Evolutionary conservation across 2,329 filamentous ascomycete genomes (phyloP).

Genomic region (Colletotrichum chrysophilum): DNA sequence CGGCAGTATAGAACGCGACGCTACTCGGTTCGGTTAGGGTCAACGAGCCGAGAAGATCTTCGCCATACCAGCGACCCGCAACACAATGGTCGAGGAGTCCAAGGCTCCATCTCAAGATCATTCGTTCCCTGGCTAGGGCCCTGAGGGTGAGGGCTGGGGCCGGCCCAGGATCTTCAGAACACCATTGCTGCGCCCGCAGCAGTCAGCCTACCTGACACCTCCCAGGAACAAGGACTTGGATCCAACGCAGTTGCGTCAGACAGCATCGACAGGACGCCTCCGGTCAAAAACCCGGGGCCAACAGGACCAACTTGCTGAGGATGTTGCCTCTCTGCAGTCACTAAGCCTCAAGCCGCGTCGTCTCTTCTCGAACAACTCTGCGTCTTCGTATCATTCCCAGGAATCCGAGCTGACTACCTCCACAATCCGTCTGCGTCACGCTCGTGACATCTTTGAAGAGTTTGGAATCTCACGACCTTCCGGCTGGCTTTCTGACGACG

Average conservation of each 20-base stretch:
- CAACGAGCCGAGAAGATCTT: conserved; percentile 17
- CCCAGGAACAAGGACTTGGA: background rate
- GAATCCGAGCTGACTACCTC: conserved; percentile 35
- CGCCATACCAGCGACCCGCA: conserved; percentile 22
- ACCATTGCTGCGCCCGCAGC: background rate
- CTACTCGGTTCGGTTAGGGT: conserved; percentile 25
- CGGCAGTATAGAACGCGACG: conserved; percentile 27
- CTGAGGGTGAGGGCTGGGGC: background rate
- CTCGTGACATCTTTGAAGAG: conserved; percentile 51
- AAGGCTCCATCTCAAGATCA: conserved; percentile 6
- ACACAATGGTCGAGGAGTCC: conserved; percentile 11
- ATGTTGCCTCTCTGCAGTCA: background rate
- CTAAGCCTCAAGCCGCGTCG: background rate
- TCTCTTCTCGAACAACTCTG: conserved; percentile 11
- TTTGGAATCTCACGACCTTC: conserved; percentile 50
- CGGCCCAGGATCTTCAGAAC: background rate
- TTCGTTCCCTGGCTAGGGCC: conserved; percentile 8
- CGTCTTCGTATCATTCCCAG: conserved; percentile 14
- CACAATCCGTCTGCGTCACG: conserved; percentile 43
- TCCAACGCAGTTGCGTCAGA: background rate
- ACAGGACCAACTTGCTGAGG: background rate
- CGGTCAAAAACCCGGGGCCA: background rate
- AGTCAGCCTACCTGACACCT: background rate
- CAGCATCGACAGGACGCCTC: conserved; percentile 10
- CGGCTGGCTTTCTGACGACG: conserved; percentile 51